Conservation (phyloP, 1,139 yeast species). For the Debaryomycetaceae sp. region DNA sequence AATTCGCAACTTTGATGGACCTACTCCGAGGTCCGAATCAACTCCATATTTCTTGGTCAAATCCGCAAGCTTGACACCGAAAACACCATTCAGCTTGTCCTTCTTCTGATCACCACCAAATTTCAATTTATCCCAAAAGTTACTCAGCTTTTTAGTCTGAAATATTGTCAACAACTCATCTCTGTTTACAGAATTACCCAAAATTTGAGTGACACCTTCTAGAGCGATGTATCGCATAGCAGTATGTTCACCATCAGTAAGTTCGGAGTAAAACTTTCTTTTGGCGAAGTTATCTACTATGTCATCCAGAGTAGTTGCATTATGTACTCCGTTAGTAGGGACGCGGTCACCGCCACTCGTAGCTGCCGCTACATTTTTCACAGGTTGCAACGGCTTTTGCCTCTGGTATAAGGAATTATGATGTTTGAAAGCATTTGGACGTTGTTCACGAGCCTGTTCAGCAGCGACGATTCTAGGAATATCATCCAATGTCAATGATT, state of each 20-base stretch:
- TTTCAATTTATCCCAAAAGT: conserved; percentile 73
- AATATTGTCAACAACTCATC: conserved; percentile 55
- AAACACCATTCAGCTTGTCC: conserved; percentile 46
- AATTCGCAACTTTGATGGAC: conserved; percentile 73
- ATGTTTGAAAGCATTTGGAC: conserved; percentile 81
- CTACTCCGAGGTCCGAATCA: conserved; percentile 84
- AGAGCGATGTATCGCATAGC: conserved; percentile 67
- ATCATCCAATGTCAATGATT: conserved; percentile 88
- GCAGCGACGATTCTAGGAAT: conserved; percentile 96
- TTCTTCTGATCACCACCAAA: conserved; percentile 30
- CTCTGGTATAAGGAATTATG: conserved; percentile 49
- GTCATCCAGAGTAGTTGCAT: conserved; percentile 8
- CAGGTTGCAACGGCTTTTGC: conserved; percentile 34
- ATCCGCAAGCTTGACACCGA: conserved; percentile 74
- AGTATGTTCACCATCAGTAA: conserved; percentile 57
- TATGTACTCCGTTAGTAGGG: conserved; percentile 2
- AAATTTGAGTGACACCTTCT: conserved; percentile 50
- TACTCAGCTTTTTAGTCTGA: conserved; percentile 53
- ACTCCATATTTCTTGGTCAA: conserved; percentile 77
- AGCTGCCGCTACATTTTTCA: conserved; percentile 19
- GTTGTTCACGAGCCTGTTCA: conserved; percentile 89
- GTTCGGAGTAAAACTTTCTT: conserved; percentile 66
- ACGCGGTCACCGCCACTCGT: conserved; percentile 15
- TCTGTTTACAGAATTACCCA: conserved; percentile 33
- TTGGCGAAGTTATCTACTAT: conserved; percentile 10